Conservation (phyloP, 2,329 filamentous ascomycete genomes). For the Aurifilum marmelostoma region DNA sequence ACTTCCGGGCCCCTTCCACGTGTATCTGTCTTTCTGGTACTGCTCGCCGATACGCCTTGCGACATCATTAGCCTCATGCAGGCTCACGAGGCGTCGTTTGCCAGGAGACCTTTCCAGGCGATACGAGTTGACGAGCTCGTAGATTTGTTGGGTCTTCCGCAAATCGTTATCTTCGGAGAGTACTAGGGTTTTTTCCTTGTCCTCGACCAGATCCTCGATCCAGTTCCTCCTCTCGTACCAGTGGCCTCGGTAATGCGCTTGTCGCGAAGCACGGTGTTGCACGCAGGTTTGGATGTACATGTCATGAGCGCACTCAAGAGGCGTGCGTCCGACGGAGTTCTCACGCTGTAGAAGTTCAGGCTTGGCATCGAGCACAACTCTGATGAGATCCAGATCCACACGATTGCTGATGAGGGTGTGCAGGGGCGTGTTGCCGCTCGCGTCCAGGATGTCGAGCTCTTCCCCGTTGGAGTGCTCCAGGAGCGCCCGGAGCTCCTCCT, state of each 20-base stretch:
- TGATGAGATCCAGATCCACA: constrained; percentile 41
- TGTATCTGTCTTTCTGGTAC: constrained; percentile 21
- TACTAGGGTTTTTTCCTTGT: not conserved
- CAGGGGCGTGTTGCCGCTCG: constrained; percentile 66
- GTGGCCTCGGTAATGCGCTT: not conserved
- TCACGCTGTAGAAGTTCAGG: constrained; percentile 69
- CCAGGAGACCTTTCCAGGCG: constrained; percentile 36
- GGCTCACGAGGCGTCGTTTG: constrained; percentile 55
- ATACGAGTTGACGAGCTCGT: constrained; percentile 35
- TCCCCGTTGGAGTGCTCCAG: constrained; percentile 59
- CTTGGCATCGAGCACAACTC: constrained; percentile 55
- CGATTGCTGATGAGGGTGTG: constrained; percentile 56
- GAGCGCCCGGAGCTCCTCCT: constrained; percentile 52
- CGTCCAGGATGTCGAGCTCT: constrained; percentile 62
- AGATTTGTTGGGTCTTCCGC: constrained; percentile 21
- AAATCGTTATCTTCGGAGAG: not conserved
- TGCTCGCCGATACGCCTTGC: constrained; percentile 35
- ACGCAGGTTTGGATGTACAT: constrained; percentile 47
- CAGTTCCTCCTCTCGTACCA: not conserved
- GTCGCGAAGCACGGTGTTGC: constrained; percentile 30
- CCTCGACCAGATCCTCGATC: not conserved
- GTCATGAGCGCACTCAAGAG: constrained; percentile 68
- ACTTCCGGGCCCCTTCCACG: constrained; percentile 4
- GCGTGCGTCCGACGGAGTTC: constrained; percentile 76
- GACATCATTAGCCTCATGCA: constrained; percentile 56